Base-by-base conservation (phyloP, 495 filamentous ascomycete species). In the Trichocladium antarcticum region DNA sequence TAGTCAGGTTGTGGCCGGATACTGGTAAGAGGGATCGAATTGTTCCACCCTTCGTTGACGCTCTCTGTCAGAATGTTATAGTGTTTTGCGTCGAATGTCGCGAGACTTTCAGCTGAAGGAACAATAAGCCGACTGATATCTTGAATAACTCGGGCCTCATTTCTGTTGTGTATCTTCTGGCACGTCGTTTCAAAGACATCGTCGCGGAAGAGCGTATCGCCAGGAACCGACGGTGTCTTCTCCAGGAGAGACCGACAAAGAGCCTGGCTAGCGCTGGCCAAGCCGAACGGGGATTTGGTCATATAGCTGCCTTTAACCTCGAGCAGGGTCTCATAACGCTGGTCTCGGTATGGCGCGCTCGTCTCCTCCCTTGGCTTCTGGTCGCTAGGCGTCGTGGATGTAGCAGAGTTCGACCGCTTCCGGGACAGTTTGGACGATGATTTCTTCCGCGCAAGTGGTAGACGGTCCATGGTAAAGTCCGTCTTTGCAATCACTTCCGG, bases 1-100 rank as follows among this genome's bases (percentile, higher is more conserved):
- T 29, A 29, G 27, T 29, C 27, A 6, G 68, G 69, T 54, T 74
- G 64, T 40, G 67, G 68, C 27, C 57, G 57, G 38, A 66, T 51
- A 56, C 27, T 29, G 27, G 27, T 29, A 29, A 29, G 27, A 29
- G 27, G 27, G 27, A 29, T 29, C 27, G 27, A 59, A 42, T 57
- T 67, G 48, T 56, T 62, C 69, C 66, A 75, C 37, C 55, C 60
- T 60, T 70, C 66, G 54, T 72, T 70, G 38, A 68, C 54, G 45
- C 64, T 70, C 54, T 74, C 67, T 11, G 55, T 57, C 5, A 74
- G 50, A 50, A 17, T 3, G 19, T 65, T 39, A n/a, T 71, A 63
- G 56, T 59, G 10, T n/a, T 14, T 56, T 24, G 56, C 52, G 16
- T 65, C 60, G 42, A 42, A 53, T 41, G n/a, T n/a, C n/a, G 49